Evolutionary conservation across 2,329 filamentous ascomycete genomes (phyloP).

Genomic region (Graphiopsis chlorocephala): DNA sequence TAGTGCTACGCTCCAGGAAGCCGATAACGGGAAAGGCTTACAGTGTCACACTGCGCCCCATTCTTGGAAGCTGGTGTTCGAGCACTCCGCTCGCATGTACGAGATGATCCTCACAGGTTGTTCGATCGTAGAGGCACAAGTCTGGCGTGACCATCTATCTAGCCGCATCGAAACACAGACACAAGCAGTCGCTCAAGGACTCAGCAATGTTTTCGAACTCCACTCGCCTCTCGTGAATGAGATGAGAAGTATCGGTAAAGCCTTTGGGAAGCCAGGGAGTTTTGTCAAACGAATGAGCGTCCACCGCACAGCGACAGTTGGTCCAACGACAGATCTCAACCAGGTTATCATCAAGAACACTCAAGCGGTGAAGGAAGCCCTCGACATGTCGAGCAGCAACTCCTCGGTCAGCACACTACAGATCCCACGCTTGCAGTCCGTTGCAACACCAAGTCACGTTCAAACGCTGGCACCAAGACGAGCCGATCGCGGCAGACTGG

Average conservation of each 20-base stretch:
- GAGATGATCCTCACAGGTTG: conserved; percentile 87
- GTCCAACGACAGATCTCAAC: conserved; percentile 63
- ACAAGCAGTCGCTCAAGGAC: conserved; percentile 50
- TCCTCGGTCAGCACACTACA: conserved; percentile 45
- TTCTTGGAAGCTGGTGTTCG: conserved; percentile 90
- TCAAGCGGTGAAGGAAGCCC: conserved; percentile 60
- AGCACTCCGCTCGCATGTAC: conserved; percentile 71
- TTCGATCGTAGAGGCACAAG: conserved; percentile 71
- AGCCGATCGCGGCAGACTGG: conserved; percentile 73
- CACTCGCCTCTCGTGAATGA: conserved; percentile 66
- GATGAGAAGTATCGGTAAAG: conserved; percentile 70
- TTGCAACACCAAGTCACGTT: conserved; percentile 66
- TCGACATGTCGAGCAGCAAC: conserved; percentile 37
- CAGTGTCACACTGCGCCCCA: conserved; percentile 83
- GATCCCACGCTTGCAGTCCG: conserved; percentile 75
- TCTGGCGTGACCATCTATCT: conserved; percentile 72
- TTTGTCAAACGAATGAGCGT: conserved; percentile 70
- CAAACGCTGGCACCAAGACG: conserved; percentile 71
- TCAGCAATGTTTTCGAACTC: conserved; percentile 48
- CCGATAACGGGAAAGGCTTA: conserved; percentile 73
- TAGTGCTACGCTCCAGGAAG: conserved; percentile 65
- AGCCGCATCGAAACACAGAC: conserved; percentile 51
- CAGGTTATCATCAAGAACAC: conserved; percentile 89
- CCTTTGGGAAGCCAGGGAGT: conserved; percentile 69
- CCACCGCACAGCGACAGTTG: conserved; percentile 72